Evolutionary conservation across 441 rosid species (phyloP).

Genomic region (Sinapis alba): DNA sequence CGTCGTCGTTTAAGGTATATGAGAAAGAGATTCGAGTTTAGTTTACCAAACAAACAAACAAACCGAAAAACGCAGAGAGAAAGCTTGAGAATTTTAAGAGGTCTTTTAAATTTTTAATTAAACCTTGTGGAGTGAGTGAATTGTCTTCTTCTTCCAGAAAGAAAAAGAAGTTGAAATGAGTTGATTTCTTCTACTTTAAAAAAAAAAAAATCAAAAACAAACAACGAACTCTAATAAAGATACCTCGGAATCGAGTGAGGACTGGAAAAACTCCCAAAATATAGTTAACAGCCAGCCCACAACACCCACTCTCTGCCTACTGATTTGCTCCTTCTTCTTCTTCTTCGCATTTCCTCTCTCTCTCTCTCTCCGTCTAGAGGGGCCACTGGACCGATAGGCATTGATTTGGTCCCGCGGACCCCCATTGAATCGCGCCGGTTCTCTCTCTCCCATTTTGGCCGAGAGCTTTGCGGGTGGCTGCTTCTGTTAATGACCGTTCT

Average conservation of each 20-base stretch:
- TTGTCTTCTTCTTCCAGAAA: constrained; percentile 1
- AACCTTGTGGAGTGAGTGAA: too few relatives aligned
- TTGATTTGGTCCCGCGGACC: constrained; percentile 37
- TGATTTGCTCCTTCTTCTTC: constrained; percentile 2
- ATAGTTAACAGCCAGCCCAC: background rate
- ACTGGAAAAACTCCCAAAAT: background rate
- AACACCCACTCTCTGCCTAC: background rate
- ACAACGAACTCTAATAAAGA: background rate
- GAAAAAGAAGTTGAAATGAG: background rate
- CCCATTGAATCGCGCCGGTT: background rate
- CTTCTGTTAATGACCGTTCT: background rate
- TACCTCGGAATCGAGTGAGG: background rate
- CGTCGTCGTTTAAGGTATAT: too few relatives aligned
- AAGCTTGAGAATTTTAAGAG: too few relatives aligned
- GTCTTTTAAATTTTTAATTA: too few relatives aligned
- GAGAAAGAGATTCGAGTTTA: too few relatives aligned
- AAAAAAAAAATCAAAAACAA: background rate
- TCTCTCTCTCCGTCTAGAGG: background rate
- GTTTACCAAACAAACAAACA: too few relatives aligned
- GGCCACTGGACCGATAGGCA: constrained; percentile 41
- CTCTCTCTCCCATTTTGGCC: background rate
- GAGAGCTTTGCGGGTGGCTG: background rate
- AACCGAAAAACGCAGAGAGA: too few relatives aligned
- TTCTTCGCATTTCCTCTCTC: constrained; percentile 2
- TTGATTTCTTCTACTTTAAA: background rate